phyloP scores from a whole-genome alignment of 352 stramenopile genomes.

The Globisporangium rhizosaccharum region DNA sequence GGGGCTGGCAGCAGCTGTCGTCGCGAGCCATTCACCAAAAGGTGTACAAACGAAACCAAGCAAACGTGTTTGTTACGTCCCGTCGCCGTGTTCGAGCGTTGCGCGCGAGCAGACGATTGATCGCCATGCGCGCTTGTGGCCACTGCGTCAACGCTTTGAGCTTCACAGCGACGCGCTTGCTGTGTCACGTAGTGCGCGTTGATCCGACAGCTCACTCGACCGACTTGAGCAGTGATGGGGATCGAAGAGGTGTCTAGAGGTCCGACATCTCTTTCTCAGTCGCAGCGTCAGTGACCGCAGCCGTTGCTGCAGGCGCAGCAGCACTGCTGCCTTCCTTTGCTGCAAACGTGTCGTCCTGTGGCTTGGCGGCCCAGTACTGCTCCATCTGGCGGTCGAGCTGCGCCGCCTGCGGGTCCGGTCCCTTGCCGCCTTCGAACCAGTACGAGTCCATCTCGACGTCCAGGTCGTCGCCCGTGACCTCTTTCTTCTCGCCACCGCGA shows the following conservation, averaged over 20 bases:
- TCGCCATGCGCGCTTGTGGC: too few species aligned
- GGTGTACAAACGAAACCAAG: constrained; percentile 14
- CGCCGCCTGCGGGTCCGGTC: constrained; percentile 74
- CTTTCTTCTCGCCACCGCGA: constrained; percentile 36
- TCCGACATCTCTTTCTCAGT: constrained; percentile 4
- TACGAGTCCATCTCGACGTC: constrained; percentile 88
- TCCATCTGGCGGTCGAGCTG: constrained; percentile 86
- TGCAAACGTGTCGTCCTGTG: constrained; percentile 22
- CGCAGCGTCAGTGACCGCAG: not conserved
- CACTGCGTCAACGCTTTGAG: too few species aligned
- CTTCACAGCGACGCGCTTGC: too few species aligned
- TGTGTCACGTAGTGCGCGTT: too few species aligned
- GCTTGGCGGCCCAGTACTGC: constrained; percentile 86
- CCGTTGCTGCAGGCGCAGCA: not conserved
- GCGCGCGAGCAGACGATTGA: too few species aligned
- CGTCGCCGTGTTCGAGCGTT: not conserved
- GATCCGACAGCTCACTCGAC: too few species aligned
- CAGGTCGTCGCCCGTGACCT: constrained; percentile 63
- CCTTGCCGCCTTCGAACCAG: constrained; percentile 86
- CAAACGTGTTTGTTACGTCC: constrained; percentile 12
- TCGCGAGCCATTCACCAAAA: constrained; percentile 1
- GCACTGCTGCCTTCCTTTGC: not conserved
- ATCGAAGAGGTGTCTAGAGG: constrained; percentile 1
- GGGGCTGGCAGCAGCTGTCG: too few species aligned
- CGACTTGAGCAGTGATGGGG: not conserved